Conservation (phyloP, 1,139 yeast species). For the Nadsonia commutata region DNA sequence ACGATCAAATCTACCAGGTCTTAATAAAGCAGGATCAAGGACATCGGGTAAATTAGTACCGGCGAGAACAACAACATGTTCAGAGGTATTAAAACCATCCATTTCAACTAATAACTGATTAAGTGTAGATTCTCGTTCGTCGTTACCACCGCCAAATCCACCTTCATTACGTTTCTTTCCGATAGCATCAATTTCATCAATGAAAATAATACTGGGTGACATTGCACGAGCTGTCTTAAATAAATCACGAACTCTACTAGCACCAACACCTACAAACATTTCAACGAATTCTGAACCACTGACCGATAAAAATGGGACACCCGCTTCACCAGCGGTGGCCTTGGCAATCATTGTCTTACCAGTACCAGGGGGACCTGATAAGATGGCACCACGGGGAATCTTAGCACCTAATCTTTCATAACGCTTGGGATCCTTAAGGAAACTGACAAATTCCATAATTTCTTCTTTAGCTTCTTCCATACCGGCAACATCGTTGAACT, state of each 20-base stretch:
- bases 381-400: slow-evolving; percentile 93
- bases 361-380: slow-evolving; percentile 99
- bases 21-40: slow-evolving; percentile 76
- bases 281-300: slow-evolving; percentile 98
- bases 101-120: slow-evolving; percentile 92
- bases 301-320: slow-evolving; percentile 87
- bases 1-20: slow-evolving; percentile 96
- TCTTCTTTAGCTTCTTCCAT: slow-evolving; percentile 96
- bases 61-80: slow-evolving; percentile 91
- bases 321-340: slow-evolving; percentile 98
- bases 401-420: slow-evolving; percentile 90
- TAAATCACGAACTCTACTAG: slow-evolving; percentile 89
- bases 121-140: slow-evolving; percentile 91
- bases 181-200: slow-evolving; percentile 96
- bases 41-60: slow-evolving; percentile 96
- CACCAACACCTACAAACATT: slow-evolving; percentile 99
- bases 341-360: slow-evolving; percentile 96
- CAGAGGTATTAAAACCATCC: slow-evolving; percentile 88
- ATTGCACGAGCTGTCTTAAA: slow-evolving; percentile 84
- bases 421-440: slow-evolving; percentile 75
- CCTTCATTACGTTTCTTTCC: slow-evolving; percentile 88
- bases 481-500: slow-evolving; percentile 92
- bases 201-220: slow-evolving; percentile 87
- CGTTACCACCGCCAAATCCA: slow-evolving; percentile 75
- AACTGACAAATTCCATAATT: slow-evolving; percentile 92